Conservation (phyloP, 257 asterid species). For the Rubia yunnanensis region DNA sequence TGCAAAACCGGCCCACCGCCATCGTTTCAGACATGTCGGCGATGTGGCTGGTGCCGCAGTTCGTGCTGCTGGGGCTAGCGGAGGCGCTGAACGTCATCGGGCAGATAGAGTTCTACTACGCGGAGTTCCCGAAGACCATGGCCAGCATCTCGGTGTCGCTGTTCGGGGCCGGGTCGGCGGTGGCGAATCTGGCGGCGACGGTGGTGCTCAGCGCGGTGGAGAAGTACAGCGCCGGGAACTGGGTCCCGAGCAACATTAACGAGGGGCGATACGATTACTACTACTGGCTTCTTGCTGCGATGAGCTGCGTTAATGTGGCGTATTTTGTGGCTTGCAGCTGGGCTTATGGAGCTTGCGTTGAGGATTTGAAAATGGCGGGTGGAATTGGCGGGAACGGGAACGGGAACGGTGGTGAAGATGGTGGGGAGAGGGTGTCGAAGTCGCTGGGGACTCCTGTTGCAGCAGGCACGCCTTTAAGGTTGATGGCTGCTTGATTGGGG, state of each 20-base stretch:
- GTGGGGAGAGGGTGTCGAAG: background rate
- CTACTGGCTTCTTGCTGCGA: constrained; percentile 45
- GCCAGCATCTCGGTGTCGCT: constrained; percentile 48
- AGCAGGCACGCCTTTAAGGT: background rate
- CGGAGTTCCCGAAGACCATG: constrained; percentile 58
- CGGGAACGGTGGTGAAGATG: constrained; percentile 10
- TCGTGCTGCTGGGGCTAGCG: constrained; percentile 42
- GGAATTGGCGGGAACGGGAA: constrained; percentile 13
- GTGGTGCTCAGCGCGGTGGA: constrained; percentile 42
- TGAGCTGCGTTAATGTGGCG: constrained; percentile 29
- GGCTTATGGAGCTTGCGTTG: constrained; percentile 46
- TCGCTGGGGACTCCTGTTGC: background rate
- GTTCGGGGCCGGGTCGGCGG: constrained; percentile 46
- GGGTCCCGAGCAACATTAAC: constrained; percentile 51
- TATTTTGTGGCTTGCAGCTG: constrained; percentile 44
- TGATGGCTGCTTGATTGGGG: background rate
- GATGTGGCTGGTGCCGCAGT: constrained; percentile 61
- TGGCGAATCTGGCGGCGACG: constrained; percentile 44
- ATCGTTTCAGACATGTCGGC: constrained; percentile 44
- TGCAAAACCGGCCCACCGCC: too few species aligned
- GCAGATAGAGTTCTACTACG: constrained; percentile 51
- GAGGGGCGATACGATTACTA: constrained; percentile 50
- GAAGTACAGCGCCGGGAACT: constrained; percentile 28
- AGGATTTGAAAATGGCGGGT: constrained; percentile 12
- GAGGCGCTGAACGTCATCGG: constrained; percentile 55